phyloP scores from a whole-genome alignment of 257 asterid species.

The Mitragyna speciosa region DNA sequence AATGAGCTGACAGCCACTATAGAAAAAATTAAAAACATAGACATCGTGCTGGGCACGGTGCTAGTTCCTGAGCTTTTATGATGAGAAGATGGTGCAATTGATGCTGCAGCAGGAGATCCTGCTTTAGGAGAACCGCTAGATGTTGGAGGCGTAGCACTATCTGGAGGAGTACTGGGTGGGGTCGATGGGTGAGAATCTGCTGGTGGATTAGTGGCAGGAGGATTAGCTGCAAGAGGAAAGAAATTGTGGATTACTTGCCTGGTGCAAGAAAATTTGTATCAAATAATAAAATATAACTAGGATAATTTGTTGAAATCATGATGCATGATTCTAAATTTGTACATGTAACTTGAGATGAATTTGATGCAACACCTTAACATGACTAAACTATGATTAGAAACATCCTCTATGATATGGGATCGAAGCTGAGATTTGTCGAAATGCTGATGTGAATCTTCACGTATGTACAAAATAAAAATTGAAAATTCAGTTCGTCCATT shows the following conservation, averaged over 20 bases:
- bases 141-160: too few species aligned
- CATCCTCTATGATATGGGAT: not conserved
- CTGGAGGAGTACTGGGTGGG: not conserved
- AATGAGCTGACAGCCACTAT: not conserved
- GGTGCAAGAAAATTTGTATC: too few species aligned
- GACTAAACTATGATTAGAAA: too few species aligned
- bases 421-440: not conserved
- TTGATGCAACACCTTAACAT: too few species aligned
- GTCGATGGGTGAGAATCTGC: not conserved
- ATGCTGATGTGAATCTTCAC: too few species aligned
- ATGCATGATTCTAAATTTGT: too few species aligned
- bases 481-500: too few species aligned
- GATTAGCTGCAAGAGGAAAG: not conserved
- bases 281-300: too few species aligned
- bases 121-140: not conserved
- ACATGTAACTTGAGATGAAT: not conserved
- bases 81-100: not conserved
- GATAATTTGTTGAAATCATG: too few species aligned
- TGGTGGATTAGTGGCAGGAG: not conserved
- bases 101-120: not conserved
- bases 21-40: not conserved
- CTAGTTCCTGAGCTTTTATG: not conserved
- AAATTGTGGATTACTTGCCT: not conserved
- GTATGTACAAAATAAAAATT: too few species aligned
- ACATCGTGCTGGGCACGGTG: not conserved